Percentiles rank a stretch among this genome's conserved stretches.
Evolutionary conservation across 2,329 filamentous ascomycete genomes (phyloP).

Genomic region (Botrytis byssoidea): DNA sequence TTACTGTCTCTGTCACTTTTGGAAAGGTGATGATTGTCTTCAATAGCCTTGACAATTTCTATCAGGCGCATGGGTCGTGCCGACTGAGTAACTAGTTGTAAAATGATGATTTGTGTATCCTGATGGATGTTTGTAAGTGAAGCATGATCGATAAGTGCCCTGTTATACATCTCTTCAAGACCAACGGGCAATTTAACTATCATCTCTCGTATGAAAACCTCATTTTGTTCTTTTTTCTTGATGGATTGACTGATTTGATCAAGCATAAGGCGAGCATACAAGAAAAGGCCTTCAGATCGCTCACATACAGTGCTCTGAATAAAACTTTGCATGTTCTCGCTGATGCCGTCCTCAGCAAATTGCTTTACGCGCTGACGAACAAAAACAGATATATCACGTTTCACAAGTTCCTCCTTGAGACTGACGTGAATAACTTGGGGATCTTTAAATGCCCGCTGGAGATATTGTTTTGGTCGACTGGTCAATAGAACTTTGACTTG

Average conservation of each 20-base stretch:
- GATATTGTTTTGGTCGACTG: slow-evolving; percentile 41
- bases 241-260: slow-evolving; percentile 4
- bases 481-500: slow-evolving; percentile 46
- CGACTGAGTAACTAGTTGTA: slow-evolving; percentile 31
- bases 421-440: slow-evolving; percentile 39
- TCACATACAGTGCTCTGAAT: slow-evolving; percentile 10
- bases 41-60: slow-evolving; percentile 16
- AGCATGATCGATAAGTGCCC: slow-evolving; percentile 27
- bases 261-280: slow-evolving; percentile 20
- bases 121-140: slow-evolving; percentile 3
- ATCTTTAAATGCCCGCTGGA: slow-evolving; percentile 39
- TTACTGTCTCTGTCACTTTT: slow-evolving; percentile 35
- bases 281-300: slow-evolving; percentile 13
- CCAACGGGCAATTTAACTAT: slow-evolving; percentile 25
- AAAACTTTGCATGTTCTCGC: background rate
- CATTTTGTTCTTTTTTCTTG: background rate
- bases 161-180: slow-evolving; percentile 35
- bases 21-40: background rate
- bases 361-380: slow-evolving; percentile 1
- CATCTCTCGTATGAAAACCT: background rate
- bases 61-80: slow-evolving; percentile 29
- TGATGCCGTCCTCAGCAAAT: background rate
- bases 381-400: slow-evolving; percentile 38
- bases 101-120: slow-evolving; percentile 28
- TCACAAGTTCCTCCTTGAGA: slow-evolving; percentile 42